Evolutionary conservation across 805 yeast genomes (phyloP).

Genomic region (Nakazawaea holstii): DNA sequence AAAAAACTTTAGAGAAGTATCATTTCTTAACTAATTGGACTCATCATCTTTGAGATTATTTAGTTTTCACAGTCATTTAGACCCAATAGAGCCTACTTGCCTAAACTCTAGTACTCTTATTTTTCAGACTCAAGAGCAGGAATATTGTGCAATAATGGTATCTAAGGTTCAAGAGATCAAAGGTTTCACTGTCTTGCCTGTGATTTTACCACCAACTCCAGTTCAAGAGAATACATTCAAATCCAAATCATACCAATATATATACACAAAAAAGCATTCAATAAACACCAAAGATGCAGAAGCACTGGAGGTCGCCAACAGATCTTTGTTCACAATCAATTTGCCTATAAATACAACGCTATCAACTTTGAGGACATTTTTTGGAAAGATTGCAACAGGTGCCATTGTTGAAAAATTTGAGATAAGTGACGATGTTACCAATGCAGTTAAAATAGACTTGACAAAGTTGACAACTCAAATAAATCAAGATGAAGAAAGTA

Average conservation of each 20-base stretch:
- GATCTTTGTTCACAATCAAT: slow-evolving; percentile 71
- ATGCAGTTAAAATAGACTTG: slow-evolving; percentile 45
- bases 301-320: slow-evolving; percentile 36
- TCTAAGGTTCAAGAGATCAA: slow-evolving; percentile 38
- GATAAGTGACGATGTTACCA: slow-evolving; percentile 32
- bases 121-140: not conserved
- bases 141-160: not conserved
- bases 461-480: slow-evolving; percentile 56
- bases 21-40: not conserved
- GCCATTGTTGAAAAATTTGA: slow-evolving; percentile 48
- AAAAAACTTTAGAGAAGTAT: not conserved
- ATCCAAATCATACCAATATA: slow-evolving; percentile 41
- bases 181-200: slow-evolving; percentile 50
- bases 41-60: too few species aligned
- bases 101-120: too few species aligned
- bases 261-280: slow-evolving; percentile 62
- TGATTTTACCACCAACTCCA: slow-evolving; percentile 31
- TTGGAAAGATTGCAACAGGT: slow-evolving; percentile 56
- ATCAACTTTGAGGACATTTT: slow-evolving; percentile 47
- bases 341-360: slow-evolving; percentile 61
- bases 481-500: slow-evolving; percentile 26
- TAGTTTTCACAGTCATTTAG: too few species aligned
- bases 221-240: slow-evolving; percentile 13
- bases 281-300: slow-evolving; percentile 29
- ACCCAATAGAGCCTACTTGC: too few species aligned